Conservation (phyloP, 805 yeast genomes). For the Starmerella apis region DNA sequence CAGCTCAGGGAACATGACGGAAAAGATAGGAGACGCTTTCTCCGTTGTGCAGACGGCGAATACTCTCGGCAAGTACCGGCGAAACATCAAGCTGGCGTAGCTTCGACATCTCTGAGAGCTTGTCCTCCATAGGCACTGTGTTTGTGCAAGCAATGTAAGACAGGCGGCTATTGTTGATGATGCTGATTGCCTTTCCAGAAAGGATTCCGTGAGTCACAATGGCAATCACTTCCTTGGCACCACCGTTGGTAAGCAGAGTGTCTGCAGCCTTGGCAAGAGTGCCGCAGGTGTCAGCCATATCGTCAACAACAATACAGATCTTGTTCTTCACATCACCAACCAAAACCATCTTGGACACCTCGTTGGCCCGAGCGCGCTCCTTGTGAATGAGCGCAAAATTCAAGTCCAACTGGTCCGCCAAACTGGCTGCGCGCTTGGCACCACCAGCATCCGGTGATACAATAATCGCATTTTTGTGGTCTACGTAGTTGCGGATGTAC, state of each 20-base stretch:
- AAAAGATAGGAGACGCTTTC: conserved; percentile 87
- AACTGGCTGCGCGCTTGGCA: conserved; percentile 91
- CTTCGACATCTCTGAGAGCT: conserved; percentile 49
- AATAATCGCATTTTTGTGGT: conserved; percentile 54
- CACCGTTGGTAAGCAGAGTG: conserved; percentile 56
- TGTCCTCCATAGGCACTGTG: conserved; percentile 75
- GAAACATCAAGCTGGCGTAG: conserved; percentile 74
- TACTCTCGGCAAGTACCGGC: conserved; percentile 83
- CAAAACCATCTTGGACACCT: conserved; percentile 90
- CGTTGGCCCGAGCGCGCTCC: conserved; percentile 93
- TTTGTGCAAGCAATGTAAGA: conserved; percentile 81
- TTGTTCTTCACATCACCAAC: conserved; percentile 90
- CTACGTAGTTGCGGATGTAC: conserved; percentile 61
- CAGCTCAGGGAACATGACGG: conserved; percentile 25
- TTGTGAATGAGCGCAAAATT: conserved; percentile 95
- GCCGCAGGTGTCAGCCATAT: conserved; percentile 99
- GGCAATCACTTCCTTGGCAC: conserved; percentile 80
- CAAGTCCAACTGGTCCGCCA: conserved; percentile 89
- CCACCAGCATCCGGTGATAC: conserved; percentile 99
- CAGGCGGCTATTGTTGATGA: conserved; percentile 57
- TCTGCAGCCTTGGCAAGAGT: conserved; percentile 94
- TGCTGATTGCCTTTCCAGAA: conserved; percentile 74
- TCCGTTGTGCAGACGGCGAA: conserved; percentile 91
- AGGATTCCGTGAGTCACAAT: conserved; percentile 95
- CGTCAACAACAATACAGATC: conserved; percentile 83